A percentile compares a stretch with the other conserved stretches of the same genome.
Conservation (phyloP, 2,329 filamentous ascomycete species). For the Bisporella sp. region DNA sequence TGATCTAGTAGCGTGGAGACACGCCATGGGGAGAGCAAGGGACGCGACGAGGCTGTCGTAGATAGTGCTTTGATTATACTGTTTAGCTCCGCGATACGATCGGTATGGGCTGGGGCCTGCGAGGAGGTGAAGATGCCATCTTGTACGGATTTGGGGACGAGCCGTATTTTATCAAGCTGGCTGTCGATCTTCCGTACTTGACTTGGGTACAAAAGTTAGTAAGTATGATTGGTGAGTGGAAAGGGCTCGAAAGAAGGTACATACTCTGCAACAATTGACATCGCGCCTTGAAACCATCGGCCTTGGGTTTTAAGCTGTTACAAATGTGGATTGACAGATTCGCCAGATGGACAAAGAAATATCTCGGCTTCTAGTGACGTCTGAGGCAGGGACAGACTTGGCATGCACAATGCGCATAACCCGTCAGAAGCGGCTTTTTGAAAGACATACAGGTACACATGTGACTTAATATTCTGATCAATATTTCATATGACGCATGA, state of each 20-base stretch:
- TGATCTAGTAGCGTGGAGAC: slow-evolving; percentile 57
- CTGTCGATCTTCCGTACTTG: slow-evolving; percentile 58
- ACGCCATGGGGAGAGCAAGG: slow-evolving; percentile 51
- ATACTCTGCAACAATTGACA: slow-evolving; percentile 42
- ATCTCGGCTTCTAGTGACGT: too few species aligned
- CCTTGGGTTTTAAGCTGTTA: too few species aligned
- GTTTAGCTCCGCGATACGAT: slow-evolving; percentile 55
- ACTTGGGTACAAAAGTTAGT: slow-evolving; percentile 9
- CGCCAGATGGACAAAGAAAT: too few species aligned
- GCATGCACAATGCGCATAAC: too few species aligned
- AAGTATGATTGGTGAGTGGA: neutral
- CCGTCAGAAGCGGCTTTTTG: too few species aligned
- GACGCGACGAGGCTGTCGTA: slow-evolving; percentile 56
- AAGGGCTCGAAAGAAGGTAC: slow-evolving; percentile 10
- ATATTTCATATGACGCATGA: too few species aligned
- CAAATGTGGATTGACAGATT: too few species aligned
- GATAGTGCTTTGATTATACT: slow-evolving; percentile 65
- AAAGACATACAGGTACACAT: too few species aligned
- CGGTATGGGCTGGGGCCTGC: slow-evolving; percentile 33
- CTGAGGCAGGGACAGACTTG: too few species aligned
- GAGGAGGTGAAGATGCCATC: slow-evolving; percentile 27
- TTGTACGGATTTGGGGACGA: slow-evolving; percentile 37
- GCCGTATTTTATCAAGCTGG: slow-evolving; percentile 57
- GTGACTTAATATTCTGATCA: too few species aligned
- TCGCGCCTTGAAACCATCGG: slow-evolving; percentile 15